phyloP scores from a whole-genome alignment of 1,284 basidiomycete genomes.

The Ustilago bromivora region DNA sequence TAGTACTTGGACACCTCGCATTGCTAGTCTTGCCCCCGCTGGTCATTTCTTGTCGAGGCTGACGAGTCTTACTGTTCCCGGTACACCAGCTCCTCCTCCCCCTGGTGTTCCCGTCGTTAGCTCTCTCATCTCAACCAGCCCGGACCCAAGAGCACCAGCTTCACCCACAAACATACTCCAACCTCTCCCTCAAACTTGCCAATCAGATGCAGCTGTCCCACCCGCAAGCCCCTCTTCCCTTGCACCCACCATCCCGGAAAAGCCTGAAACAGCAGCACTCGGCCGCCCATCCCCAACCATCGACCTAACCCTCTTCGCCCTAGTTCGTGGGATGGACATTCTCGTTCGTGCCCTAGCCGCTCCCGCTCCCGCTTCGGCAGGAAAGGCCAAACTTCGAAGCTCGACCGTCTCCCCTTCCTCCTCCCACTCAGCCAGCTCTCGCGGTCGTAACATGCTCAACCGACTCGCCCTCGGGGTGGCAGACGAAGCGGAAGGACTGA shows the following conservation, averaged over 20 bases:
- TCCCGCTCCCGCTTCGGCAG: conserved; percentile 12
- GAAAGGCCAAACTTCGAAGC: conserved; percentile 17
- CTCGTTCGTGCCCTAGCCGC: conserved; percentile 54
- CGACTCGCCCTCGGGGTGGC: conserved; percentile 12
- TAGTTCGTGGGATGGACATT: conserved; percentile 69
- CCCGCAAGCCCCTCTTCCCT: conserved; percentile 3
- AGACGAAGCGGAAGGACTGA: conserved; percentile 57
- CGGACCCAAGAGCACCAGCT: conserved; percentile 15
- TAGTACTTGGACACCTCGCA: conserved; percentile 17
- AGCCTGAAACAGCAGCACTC: conserved; percentile 13
- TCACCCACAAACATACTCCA: conserved; percentile 13
- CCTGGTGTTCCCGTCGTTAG: conserved; percentile 10
- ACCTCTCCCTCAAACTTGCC: conserved; percentile 14
- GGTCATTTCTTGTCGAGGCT: conserved; percentile 59
- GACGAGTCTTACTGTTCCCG: conserved; percentile 54
- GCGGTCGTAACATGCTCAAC: conserved; percentile 1
- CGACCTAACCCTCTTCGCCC: conserved; percentile 70
- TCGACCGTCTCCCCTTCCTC: conserved; percentile 4
- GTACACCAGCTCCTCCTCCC: conserved; percentile 20
- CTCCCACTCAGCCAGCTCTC: neutral
- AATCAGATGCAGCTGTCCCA: conserved; percentile 4
- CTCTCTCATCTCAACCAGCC: conserved; percentile 8
- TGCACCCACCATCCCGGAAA: conserved; percentile 7
- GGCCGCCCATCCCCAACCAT: conserved; percentile 67
- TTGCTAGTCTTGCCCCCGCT: conserved; percentile 59